A percentile compares a stretch with the other conserved stretches of the same genome.
These are phyloP conservation scores for Lactarius deliciosus DNA, from an alignment of 768 basidiomycete genomes.

Conservation along the genomic window DNA sequence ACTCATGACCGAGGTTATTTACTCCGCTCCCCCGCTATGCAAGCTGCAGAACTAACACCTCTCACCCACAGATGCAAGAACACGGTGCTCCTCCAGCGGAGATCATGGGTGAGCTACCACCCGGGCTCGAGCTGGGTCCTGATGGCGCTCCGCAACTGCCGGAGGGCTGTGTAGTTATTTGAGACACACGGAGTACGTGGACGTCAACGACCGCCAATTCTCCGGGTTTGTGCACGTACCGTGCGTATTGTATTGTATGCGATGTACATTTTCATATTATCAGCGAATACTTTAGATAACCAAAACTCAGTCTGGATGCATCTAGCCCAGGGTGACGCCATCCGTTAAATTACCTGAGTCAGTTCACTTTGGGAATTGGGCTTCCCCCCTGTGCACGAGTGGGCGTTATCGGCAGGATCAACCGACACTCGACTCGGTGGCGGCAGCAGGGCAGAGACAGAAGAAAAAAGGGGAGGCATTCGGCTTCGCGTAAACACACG, in stretches of 20 bases:
- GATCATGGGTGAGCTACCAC: slow-evolving; percentile 80
- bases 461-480: background rate
- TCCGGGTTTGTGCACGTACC: background rate
- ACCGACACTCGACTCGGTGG: slow-evolving; percentile 5
- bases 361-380: background rate
- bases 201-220: background rate
- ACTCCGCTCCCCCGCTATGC: background rate
- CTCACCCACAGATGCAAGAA: slow-evolving; percentile 63
- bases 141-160: slow-evolving; percentile 56
- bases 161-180: slow-evolving; percentile 38
- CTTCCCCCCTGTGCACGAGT: background rate
- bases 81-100: slow-evolving; percentile 77
- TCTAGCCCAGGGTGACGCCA: background rate
- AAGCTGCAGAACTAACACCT: background rate
- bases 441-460: background rate
- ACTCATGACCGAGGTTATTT: slow-evolving; percentile 71
- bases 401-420: slow-evolving; percentile 19
- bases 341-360: background rate
- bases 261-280: slow-evolving; percentile 8
- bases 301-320: background rate
- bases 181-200: slow-evolving; percentile 1
- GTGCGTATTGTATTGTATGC: background rate
- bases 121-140: slow-evolving; percentile 56
- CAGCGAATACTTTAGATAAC: background rate
- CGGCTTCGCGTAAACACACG: background rate